These are phyloP conservation scores for Venturiaceae sp. DNA, from an alignment of 2,329 filamentous ascomycete genomes.

Conservation along the genomic window DNA sequence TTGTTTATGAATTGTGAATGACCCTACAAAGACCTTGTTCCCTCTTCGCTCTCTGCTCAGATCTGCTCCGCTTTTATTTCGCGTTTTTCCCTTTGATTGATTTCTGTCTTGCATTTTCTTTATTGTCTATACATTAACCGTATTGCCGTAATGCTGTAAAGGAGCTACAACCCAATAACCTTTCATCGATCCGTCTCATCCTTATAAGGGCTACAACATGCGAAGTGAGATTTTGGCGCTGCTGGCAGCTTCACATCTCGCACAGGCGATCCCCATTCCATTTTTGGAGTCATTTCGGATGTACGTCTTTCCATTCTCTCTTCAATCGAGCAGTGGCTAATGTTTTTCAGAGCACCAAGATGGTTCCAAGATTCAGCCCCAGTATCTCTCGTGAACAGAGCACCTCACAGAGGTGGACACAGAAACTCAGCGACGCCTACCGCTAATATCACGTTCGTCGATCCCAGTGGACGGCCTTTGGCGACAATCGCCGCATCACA, in stretches of 20 bases:
- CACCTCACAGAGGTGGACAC: not conserved
- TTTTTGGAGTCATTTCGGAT: not conserved
- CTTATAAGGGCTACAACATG: not conserved
- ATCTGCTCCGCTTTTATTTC: not conserved
- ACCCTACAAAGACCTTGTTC: not conserved
- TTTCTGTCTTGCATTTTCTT: not conserved
- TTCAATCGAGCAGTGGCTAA: not conserved
- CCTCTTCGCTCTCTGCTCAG: not conserved
- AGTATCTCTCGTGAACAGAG: constrained; percentile 2
- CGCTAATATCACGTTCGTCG: constrained; percentile 1
- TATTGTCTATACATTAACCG: not conserved
- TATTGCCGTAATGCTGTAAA: not conserved
- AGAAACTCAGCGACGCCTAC: not conserved
- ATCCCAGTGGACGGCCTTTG: not conserved
- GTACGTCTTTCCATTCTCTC: not conserved
- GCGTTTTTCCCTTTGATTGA: not conserved
- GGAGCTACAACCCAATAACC: not conserved
- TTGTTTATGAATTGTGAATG: not conserved
- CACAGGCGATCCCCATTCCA: not conserved
- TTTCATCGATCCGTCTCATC: not conserved
- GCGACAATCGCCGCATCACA: constrained; percentile 1
- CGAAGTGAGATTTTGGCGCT: not conserved
- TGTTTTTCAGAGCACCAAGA: not conserved
- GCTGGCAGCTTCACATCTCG: constrained; percentile 6
- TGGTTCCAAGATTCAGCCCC: not conserved